Percentiles rank a stretch among this genome's conserved stretches.
Evolutionary conservation across 2,329 filamentous ascomycete genomes (phyloP).

Genomic region (Neofusicoccum ribis): DNA sequence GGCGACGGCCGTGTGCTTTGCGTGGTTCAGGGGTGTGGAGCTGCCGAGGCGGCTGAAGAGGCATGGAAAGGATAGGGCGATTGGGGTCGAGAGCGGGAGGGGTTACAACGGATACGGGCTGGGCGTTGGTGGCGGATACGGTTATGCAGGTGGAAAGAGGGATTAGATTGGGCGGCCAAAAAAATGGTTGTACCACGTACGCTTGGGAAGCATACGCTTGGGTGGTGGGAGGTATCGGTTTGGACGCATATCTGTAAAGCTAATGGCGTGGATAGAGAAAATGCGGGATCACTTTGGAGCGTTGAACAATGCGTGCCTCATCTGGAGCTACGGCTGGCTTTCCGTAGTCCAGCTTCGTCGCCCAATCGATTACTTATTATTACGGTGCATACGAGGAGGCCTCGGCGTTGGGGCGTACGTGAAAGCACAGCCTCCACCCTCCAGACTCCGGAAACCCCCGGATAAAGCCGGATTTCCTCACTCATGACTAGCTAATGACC

Average conservation of each 20-base stretch:
- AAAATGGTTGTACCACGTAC: too few species aligned
- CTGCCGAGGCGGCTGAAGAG: conserved; percentile 53
- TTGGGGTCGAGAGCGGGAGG: conserved; percentile 33
- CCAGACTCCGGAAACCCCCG: too few species aligned
- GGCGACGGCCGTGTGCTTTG: conserved; percentile 53
- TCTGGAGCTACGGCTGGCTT: too few species aligned
- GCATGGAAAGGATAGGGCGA: conserved; percentile 57
- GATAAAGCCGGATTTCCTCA: too few species aligned
- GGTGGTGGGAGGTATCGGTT: too few species aligned
- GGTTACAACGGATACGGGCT: conserved; percentile 39
- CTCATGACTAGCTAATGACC: too few species aligned
- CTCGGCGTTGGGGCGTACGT: too few species aligned
- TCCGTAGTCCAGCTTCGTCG: too few species aligned
- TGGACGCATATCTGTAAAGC: neutral
- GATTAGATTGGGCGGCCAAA: conserved; percentile 30
- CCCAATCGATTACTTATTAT: too few species aligned
- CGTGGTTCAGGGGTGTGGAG: conserved; percentile 56
- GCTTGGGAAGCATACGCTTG: too few species aligned
- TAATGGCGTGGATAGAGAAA: neutral
- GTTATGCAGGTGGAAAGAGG: conserved; percentile 47
- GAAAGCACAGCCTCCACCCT: too few species aligned
- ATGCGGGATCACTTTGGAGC: neutral
- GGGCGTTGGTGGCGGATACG: conserved; percentile 43
- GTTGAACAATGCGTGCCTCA: neutral
- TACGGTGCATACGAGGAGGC: too few species aligned